Evolutionary conservation across 2,329 filamentous ascomycete species (phyloP).

Genomic region (Magnaporthiopsis poae): DNA sequence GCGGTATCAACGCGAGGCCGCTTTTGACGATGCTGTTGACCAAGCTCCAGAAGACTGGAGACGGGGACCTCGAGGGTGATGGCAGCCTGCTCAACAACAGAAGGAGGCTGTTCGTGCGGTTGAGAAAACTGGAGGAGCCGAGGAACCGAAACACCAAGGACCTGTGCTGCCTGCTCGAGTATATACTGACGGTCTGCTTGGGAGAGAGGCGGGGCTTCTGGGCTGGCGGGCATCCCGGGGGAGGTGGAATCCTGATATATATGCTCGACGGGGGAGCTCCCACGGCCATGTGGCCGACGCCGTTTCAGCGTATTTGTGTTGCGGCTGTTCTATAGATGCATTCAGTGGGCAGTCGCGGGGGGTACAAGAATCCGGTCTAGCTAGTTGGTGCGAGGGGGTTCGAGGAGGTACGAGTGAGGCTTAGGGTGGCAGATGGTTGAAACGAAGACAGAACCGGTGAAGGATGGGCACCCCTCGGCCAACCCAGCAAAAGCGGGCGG

Average conservation of each 20-base stretch:
- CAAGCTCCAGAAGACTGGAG: slow-evolving; percentile 20
- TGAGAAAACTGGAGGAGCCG: slow-evolving; percentile 14
- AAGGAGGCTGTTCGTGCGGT: slow-evolving; percentile 14
- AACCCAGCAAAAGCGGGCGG: too few relatives aligned
- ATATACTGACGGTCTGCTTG: slow-evolving; percentile 17
- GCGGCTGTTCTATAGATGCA: background rate
- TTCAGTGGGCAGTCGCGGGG: too few relatives aligned
- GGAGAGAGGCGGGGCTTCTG: slow-evolving; percentile 19
- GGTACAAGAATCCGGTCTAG: too few relatives aligned
- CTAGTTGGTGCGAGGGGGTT: too few relatives aligned
- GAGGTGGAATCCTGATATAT: slow-evolving; percentile 22
- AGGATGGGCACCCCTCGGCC: too few relatives aligned
- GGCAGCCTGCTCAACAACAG: slow-evolving; percentile 26
- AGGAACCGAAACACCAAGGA: slow-evolving; percentile 14
- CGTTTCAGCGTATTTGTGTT: slow-evolving; percentile 29
- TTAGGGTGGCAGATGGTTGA: too few relatives aligned
- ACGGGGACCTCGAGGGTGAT: slow-evolving; percentile 22
- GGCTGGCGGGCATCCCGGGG: slow-evolving; percentile 11
- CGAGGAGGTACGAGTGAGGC: too few relatives aligned
- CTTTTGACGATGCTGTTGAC: slow-evolving; percentile 16
- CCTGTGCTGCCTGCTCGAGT: slow-evolving; percentile 16
- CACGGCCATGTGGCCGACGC: slow-evolving; percentile 32
- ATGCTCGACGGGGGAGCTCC: slow-evolving; percentile 27
- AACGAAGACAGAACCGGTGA: too few relatives aligned
- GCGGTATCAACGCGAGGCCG: slow-evolving; percentile 18